Evolutionary conservation across 257 asterid species (phyloP).

Genomic region (Solanum chaucha): DNA sequence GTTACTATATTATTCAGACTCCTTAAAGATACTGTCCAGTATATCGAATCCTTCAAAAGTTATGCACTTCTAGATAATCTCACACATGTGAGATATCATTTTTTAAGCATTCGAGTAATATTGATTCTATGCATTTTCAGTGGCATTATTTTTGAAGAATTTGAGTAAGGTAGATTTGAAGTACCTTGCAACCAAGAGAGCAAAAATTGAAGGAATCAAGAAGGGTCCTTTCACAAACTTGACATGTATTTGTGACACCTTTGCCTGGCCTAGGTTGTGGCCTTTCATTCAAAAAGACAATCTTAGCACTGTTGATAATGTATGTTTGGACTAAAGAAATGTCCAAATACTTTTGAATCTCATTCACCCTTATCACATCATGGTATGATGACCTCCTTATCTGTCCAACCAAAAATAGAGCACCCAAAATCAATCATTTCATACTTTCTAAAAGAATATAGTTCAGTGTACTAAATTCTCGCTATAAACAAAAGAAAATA

Average conservation of each 20-base stretch:
- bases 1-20: neutral
- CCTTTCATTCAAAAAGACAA: slow-evolving; percentile 58
- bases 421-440: neutral
- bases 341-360: slow-evolving; percentile 60
- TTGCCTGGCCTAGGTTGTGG: slow-evolving; percentile 68
- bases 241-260: slow-evolving; percentile 55
- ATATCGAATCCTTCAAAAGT: neutral
- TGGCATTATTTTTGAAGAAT: neutral
- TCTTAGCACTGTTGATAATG: slow-evolving; percentile 68
- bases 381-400: slow-evolving; percentile 69
- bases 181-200: slow-evolving; percentile 84
- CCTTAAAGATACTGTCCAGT: neutral
- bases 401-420: slow-evolving; percentile 14
- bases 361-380: slow-evolving; percentile 66
- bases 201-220: slow-evolving; percentile 64
- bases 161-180: neutral
- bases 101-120: neutral
- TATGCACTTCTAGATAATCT: neutral
- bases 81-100: neutral
- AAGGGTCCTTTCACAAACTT: slow-evolving; percentile 59
- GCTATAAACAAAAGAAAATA: neutral
- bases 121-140: neutral
- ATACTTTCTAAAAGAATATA: neutral
- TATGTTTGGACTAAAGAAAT: slow-evolving; percentile 55
- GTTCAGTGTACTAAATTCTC: neutral